Evolutionary conservation across 441 rosid genomes (phyloP), one percentile per base, ranked within the genome.

Genomic region (Dalechampia spathulata): DNA sequence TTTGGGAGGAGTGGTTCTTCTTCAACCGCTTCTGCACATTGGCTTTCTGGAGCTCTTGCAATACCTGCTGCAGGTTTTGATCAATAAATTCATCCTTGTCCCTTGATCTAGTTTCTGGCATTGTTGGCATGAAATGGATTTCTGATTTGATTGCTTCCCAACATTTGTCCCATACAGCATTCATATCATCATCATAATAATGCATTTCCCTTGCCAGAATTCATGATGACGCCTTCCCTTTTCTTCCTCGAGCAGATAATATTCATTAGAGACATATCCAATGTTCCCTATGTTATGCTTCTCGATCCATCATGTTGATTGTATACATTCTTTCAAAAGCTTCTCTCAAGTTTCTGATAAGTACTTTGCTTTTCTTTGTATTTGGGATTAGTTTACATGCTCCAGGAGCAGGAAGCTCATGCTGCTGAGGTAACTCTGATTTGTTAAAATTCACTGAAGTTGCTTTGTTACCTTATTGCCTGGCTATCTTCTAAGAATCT

Each of bases 361-460:
- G n/a, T n/a, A n/a, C 30, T 50, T 28, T 16, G 7, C 28, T 16
- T 27, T 28, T 28, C 7, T 11, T 19, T 17, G 1, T 17, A 16
- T 32, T n/a, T 15, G 22, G 0, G 17, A 9, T 1, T 58, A 92
- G 96, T 78, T 62, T 86, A 67, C 69, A 80, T 79, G 91, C 77
- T 92, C 62, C 96, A 83, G 72, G 96, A 92, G 45, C 95, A 83
- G 61, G 94, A 92, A 58, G 96, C 67, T 42, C 79, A 71, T 69
- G 96, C 98, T 69, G 94, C 88, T 57, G 94, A 88, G 98, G 96
- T 92, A 79, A 0, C 56, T 19, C n/a, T n/a, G n/a, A n/a, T n/a
- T n/a, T n/a, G n/a, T n/a, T n/a, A n/a, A n/a, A n/a, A n/a, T n/a
- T n/a, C n/a, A n/a, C n/a, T n/a, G n/a, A n/a, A n/a, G 8, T n/a